Evolutionary conservation across 2,329 filamentous ascomycete species (phyloP).

Genomic region (Thielaviopsis populi): DNA sequence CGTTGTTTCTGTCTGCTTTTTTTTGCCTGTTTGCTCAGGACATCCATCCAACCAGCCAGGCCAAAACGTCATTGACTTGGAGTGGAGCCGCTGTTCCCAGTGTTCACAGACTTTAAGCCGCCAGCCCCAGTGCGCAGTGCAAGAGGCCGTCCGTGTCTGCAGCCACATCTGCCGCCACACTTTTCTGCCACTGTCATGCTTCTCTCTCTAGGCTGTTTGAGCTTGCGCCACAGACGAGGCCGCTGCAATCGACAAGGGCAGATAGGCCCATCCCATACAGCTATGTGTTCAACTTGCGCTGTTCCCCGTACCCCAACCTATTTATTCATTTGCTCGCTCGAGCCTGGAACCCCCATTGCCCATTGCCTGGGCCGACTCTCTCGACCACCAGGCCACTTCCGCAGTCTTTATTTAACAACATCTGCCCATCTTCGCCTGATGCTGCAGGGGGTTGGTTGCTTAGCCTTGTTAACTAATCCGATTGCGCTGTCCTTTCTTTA

Average conservation of each 20-base stretch:
- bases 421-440: conserved; percentile 13
- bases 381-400: conserved; percentile 1
- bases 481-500: conserved; percentile 5
- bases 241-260: neutral
- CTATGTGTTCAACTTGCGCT: neutral
- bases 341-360: neutral
- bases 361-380: conserved; percentile 1
- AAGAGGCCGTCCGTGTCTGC: neutral
- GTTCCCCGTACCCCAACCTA: neutral
- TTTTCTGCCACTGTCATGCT: neutral
- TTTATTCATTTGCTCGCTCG: neutral
- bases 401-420: conserved; percentile 5
- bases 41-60: neutral
- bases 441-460: conserved; percentile 11
- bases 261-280: conserved; percentile 1
- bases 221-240: neutral
- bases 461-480: neutral
- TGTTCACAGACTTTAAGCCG: neutral
- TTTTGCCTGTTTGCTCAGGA: neutral
- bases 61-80: conserved; percentile 10
- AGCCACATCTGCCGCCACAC: neutral
- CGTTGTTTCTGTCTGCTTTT: neutral
- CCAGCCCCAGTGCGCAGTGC: neutral
- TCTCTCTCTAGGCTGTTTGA: neutral
- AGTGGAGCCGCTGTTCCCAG: neutral